Percentiles rank a stretch among this genome's conserved stretches.
Evolutionary conservation across 2,329 filamentous ascomycete species (phyloP).

Genomic region (Ceratocystiopsis sp.): DNA sequence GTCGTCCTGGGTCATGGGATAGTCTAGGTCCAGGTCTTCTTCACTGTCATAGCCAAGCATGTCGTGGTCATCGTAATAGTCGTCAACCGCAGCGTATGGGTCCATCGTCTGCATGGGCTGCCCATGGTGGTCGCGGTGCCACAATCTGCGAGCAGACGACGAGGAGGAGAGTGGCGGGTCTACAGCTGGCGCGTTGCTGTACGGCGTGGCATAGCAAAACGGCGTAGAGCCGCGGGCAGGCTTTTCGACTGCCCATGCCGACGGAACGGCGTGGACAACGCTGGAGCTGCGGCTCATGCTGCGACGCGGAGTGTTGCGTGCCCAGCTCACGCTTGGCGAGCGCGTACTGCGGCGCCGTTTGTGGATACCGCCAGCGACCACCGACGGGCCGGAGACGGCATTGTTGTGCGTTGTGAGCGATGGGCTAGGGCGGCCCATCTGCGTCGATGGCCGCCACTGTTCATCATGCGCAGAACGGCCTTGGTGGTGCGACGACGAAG

Average conservation of each 20-base stretch:
- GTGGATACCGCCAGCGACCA: conserved; percentile 1
- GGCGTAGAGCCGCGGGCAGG: conserved; percentile 32
- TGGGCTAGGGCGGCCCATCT: too few relatives aligned
- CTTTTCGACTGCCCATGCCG: conserved; percentile 11
- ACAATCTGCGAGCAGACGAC: conserved; percentile 2
- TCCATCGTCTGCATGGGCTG: too few relatives aligned
- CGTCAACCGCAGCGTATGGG: conserved; percentile 8
- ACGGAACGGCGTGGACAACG: conserved; percentile 17
- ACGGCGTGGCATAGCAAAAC: conserved; percentile 59
- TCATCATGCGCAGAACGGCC: too few relatives aligned
- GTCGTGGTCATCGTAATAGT: conserved; percentile 10
- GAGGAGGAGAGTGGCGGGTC: too few relatives aligned
- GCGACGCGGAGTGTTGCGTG: conserved; percentile 37
- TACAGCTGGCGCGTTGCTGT: conserved; percentile 38
- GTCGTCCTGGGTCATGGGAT: conserved; percentile 18
- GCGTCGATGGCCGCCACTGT: too few relatives aligned
- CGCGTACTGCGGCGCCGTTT: conserved; percentile 27
- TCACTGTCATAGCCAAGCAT: conserved; percentile 10
- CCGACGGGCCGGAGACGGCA: conserved; percentile 8
- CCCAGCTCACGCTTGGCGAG: conserved; percentile 33
- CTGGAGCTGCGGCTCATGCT: conserved; percentile 23
- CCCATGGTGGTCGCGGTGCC: conserved; percentile 3
- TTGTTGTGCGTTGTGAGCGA: not conserved
- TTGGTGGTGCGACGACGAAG: too few relatives aligned
- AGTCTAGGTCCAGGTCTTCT: conserved; percentile 13